Evolutionary conservation across 2,329 filamentous ascomycete genomes (phyloP).

Genomic region (Aspergillus oerlinghausenensis): DNA sequence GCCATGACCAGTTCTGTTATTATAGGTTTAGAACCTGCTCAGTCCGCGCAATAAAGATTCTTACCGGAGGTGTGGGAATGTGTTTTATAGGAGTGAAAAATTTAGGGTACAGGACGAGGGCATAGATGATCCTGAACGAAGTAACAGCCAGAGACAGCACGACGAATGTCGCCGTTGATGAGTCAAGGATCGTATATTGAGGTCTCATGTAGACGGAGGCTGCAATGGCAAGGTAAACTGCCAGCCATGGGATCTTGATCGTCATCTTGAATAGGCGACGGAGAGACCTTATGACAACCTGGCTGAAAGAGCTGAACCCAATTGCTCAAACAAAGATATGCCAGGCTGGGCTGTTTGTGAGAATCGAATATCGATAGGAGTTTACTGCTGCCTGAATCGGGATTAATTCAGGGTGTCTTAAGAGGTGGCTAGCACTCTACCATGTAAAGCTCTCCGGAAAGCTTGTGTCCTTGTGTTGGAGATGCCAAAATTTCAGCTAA

Average conservation of each 20-base stretch:
- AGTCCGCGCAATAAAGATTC: slow-evolving; percentile 13
- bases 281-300: neutral
- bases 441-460: too few species aligned
- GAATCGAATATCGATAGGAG: neutral
- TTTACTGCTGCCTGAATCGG: neutral
- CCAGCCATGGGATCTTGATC: slow-evolving; percentile 3
- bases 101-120: slow-evolving; percentile 52
- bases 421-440: too few species aligned
- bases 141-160: slow-evolving; percentile 20
- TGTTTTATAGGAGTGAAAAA: slow-evolving; percentile 56
- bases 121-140: slow-evolving; percentile 24
- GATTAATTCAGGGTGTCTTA: neutral
- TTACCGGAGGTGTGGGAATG: slow-evolving; percentile 51
- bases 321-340: neutral
- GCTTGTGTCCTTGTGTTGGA: neutral
- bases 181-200: slow-evolving; percentile 24
- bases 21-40: slow-evolving; percentile 5
- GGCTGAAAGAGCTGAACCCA: neutral
- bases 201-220: neutral
- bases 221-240: slow-evolving; percentile 16
- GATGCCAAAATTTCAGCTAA: neutral
- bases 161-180: slow-evolving; percentile 21
- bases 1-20: slow-evolving; percentile 35
- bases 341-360: neutral
- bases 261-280: slow-evolving; percentile 1